phyloP scores from a whole-genome alignment of 495 filamentous ascomycete species.

The Staphylotrichum longicolle region DNA sequence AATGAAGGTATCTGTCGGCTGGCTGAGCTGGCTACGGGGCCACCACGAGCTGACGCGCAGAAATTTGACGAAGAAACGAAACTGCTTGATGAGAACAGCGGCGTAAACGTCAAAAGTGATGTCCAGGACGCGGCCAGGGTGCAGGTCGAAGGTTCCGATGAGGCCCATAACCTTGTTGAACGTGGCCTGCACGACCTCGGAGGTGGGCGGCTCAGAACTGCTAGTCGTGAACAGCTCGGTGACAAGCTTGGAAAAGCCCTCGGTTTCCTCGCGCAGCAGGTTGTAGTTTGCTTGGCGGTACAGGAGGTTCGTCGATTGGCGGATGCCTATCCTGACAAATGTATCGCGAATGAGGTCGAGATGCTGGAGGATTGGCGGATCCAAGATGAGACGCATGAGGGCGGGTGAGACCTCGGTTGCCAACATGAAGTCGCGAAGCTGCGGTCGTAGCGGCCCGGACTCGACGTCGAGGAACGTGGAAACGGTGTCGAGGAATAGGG shows the following conservation, averaged over 20 bases:
- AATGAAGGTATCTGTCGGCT: conserved; percentile 34
- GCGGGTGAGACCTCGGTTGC: conserved; percentile 68
- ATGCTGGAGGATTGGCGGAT: conserved; percentile 66
- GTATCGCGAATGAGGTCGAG: conserved; percentile 78
- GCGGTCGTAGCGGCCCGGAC: conserved; percentile 39
- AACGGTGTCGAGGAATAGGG: conserved; percentile 77
- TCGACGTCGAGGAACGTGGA: conserved; percentile 74
- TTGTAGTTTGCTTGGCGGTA: conserved; percentile 98
- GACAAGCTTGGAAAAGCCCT: conserved; percentile 75
- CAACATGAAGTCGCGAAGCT: conserved; percentile 57
- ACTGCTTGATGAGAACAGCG: conserved; percentile 50
- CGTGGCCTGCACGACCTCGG: conserved; percentile 49
- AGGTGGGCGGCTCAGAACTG: conserved; percentile 47
- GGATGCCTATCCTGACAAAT: conserved; percentile 77
- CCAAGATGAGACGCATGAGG: conserved; percentile 79
- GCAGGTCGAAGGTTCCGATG: conserved; percentile 55
- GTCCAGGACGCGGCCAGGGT: conserved; percentile 85
- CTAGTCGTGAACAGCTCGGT: conserved; percentile 63
- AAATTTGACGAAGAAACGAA: conserved; percentile 89
- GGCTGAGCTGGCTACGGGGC: conserved; percentile 61
- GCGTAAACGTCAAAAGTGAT: conserved; percentile 59
- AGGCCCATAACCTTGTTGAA: conserved; percentile 67
- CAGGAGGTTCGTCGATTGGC: conserved; percentile 84
- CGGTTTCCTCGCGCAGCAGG: conserved; percentile 88
- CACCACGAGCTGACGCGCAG: conserved; percentile 94